Base-by-base conservation (phyloP, 495 filamentous ascomycete genomes). In the Xylaria acuta region DNA sequence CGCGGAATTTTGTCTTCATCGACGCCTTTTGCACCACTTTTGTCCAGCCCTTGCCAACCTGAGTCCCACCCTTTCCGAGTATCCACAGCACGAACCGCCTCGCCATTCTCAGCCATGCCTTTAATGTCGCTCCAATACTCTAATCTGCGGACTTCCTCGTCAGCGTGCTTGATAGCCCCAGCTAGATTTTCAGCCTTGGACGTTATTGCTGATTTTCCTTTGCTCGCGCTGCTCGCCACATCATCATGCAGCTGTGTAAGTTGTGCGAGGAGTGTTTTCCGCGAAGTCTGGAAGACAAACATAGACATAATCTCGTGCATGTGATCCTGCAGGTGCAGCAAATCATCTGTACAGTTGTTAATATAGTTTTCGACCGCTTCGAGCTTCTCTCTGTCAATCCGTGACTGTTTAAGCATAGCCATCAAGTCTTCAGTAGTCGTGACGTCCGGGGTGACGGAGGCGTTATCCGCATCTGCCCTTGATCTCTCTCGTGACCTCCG, bases 341-440 rank as follows among this genome's bases (percentile, higher is more conserved):
- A 76, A 60, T 98, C 95, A 12, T 95, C 92, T 4, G 91, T 90
- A 30, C 90, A 93, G 40, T 94, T 85, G n/a, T 89, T 82, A 5
- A 97, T 80, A 79, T 98, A 99, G 66, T 85, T 91, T 70, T 89
- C 88, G 36, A 98, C 84, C 0, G 89, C 92, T 70, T 94, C 90
- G 64, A 95, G 88, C 82, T 94, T 98, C 82, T 98, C 94, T 14
- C 97, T 87, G 77, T 99, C 97, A 58, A 99, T 92, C 1, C 92
- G 85, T 2, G 90, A 88, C 62, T 79, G 80, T 72, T 90, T 90
- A 66, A 98, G 78, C 2, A 86, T 86, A 43, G 75, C 74, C 74
- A 79, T 76, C 79, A 78, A 60, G 41, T 76, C 54, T 76, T 81
- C 49, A 54, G 75, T 47, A 73, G 82, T 73, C 70, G 51, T 70